These are phyloP conservation scores for Cystofilobasidium bisporidii DNA, from an alignment of 768 basidiomycete species.

Conservation along the genomic window DNA sequence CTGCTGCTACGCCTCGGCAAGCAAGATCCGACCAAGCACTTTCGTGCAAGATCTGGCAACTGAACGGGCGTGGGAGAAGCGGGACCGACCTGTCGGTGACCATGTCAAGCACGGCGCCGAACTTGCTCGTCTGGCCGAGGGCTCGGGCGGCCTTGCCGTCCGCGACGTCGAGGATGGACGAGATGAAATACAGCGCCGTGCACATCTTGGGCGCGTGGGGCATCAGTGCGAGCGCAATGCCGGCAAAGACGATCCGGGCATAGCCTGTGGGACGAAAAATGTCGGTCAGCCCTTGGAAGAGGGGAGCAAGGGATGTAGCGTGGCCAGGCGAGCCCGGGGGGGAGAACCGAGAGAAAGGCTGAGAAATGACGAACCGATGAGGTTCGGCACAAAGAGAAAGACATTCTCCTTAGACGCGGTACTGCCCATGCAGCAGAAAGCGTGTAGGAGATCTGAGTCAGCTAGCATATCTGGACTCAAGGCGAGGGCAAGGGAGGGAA, in stretches of 20 bases:
- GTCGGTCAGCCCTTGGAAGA: too few relatives aligned
- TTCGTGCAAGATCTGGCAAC: too few relatives aligned
- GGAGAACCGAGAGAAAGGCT: neutral
- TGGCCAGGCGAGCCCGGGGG: neutral
- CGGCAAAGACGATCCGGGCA: conserved; percentile 79
- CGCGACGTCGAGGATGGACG: conserved; percentile 86
- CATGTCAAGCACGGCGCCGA: conserved; percentile 98
- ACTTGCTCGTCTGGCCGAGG: conserved; percentile 83
- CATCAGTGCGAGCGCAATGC: conserved; percentile 81
- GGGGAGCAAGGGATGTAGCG: neutral
- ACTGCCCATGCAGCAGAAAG: neutral
- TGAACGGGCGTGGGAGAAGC: conserved; percentile 14
- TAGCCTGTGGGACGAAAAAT: conserved; percentile 53
- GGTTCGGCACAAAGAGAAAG: conserved; percentile 91
- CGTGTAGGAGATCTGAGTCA: too few relatives aligned
- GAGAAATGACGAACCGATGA: conserved; percentile 86
- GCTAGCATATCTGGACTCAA: too few relatives aligned
- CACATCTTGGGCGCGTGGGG: conserved; percentile 87
- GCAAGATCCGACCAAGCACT: too few relatives aligned
- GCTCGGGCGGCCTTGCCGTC: conserved; percentile 87
- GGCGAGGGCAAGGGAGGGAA: too few relatives aligned
- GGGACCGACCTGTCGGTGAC: conserved; percentile 76
- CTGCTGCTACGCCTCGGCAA: too few relatives aligned
- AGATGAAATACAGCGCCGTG: conserved; percentile 77
- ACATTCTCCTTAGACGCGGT: conserved; percentile 63